Evolutionary conservation across 1,284 basidiomycete genomes (phyloP).

Genomic region (Laetiporus sulphureus): DNA sequence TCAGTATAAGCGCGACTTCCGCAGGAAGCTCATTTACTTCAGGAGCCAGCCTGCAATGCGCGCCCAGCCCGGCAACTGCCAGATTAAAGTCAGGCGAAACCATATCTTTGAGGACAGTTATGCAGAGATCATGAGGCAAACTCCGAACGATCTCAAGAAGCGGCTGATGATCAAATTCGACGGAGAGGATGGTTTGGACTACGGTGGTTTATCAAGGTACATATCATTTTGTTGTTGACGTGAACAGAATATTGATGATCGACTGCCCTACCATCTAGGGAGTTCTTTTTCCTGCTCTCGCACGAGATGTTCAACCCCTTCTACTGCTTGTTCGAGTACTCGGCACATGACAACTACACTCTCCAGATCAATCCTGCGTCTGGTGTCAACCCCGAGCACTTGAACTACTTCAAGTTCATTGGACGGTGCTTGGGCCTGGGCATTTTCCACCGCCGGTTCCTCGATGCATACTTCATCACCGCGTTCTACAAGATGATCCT

Average conservation of each 20-base stretch:
- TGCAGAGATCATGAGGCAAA: constrained; percentile 91
- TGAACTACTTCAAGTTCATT: constrained; percentile 99
- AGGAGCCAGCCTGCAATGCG: constrained; percentile 95
- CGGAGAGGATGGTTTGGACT: constrained; percentile 97
- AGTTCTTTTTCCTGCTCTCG: constrained; percentile 99
- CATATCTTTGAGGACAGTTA: constrained; percentile 97
- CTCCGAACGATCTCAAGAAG: constrained; percentile 93
- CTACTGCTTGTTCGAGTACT: constrained; percentile 99
- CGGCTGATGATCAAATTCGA: constrained; percentile 98
- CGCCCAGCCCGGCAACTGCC: constrained; percentile 86
- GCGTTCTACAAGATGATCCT: constrained; percentile 99
- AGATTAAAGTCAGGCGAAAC: constrained; percentile 90
- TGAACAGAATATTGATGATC: too few species aligned
- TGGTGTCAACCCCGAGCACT: constrained; percentile 96
- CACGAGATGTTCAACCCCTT: constrained; percentile 99
- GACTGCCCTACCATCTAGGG: too few species aligned
- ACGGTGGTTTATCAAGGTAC: constrained; percentile 92
- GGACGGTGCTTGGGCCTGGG: constrained; percentile 91
- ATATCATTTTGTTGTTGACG: too few species aligned
- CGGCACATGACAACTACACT: constrained; percentile 98
- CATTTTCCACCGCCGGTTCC: constrained; percentile 97
- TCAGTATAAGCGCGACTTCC: constrained; percentile 99
- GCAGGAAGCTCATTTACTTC: constrained; percentile 98
- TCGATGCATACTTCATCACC: constrained; percentile 98
- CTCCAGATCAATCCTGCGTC: constrained; percentile 98